Evolutionary conservation across 2,329 filamentous ascomycete species (phyloP).

Genomic region (Xylariaceae sp.): DNA sequence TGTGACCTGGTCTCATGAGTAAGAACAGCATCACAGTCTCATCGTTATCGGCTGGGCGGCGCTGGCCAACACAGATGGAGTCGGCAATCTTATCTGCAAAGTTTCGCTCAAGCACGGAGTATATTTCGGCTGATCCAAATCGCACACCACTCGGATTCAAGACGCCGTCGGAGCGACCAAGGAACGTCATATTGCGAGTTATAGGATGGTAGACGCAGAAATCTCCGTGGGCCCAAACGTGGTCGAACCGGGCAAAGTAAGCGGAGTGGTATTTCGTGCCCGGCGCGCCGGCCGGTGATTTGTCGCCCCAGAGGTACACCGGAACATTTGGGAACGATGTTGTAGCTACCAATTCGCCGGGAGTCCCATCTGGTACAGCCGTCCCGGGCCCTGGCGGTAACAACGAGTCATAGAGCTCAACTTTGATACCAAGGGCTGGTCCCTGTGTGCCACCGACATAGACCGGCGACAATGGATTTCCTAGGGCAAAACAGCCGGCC

Average conservation of each 20-base stretch:
- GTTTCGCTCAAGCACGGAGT: conserved; percentile 65
- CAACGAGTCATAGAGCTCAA: conserved; percentile 63
- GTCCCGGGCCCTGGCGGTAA: conserved; percentile 44
- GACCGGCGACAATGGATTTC: conserved; percentile 69
- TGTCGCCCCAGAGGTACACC: conserved; percentile 61
- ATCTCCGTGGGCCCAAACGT: conserved; percentile 81
- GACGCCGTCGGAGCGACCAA: conserved; percentile 74
- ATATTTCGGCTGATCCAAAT: conserved; percentile 79
- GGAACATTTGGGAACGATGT: conserved; percentile 74
- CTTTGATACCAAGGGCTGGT: conserved; percentile 46
- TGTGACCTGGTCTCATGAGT: conserved; percentile 54
- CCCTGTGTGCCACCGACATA: conserved; percentile 55
- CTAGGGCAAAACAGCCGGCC: conserved; percentile 59
- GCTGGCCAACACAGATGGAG: conserved; percentile 77
- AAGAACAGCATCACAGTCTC: conserved; percentile 57
- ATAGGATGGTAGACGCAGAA: conserved; percentile 69
- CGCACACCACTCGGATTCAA: conserved; percentile 76
- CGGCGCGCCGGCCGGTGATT: conserved; percentile 37
- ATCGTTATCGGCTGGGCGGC: conserved; percentile 55
- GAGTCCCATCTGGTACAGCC: conserved; percentile 54
- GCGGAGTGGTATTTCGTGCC: conserved; percentile 58
- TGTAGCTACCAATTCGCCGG: conserved; percentile 73
- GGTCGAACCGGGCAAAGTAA: conserved; percentile 61
- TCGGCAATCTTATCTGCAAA: conserved; percentile 65
- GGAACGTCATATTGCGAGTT: conserved; percentile 63